Percentiles rank a stretch among this genome's conserved stretches.
Evolutionary conservation across 495 filamentous ascomycete genomes (phyloP).

Genomic region (Aeminium ludgeri): DNA sequence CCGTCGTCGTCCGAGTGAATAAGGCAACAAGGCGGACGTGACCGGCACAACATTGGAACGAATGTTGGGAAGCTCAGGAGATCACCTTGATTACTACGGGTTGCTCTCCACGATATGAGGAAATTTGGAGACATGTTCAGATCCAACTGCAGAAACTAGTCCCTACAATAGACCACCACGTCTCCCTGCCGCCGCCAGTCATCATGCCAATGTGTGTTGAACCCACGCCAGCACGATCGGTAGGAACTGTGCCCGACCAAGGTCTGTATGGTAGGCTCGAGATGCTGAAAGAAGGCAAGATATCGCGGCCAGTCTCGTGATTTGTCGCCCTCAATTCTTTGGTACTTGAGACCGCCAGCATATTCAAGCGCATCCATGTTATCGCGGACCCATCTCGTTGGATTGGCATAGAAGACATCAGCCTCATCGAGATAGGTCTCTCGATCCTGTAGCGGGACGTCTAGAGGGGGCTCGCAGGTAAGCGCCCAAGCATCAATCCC

Average conservation of each 20-base stretch:
- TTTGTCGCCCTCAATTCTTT: too few species aligned
- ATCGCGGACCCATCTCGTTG: conserved; percentile 39
- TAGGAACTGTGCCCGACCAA: conserved; percentile 42
- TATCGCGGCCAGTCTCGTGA: conserved; percentile 44
- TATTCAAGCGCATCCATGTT: conserved; percentile 21
- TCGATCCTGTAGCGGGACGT: conserved; percentile 40
- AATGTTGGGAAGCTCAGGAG: too few species aligned
- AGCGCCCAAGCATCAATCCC: conserved; percentile 68
- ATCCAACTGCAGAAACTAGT: background rate
- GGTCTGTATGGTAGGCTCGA: conserved; percentile 34
- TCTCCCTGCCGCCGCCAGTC: conserved; percentile 74
- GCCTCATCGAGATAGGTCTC: conserved; percentile 68
- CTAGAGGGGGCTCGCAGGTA: conserved; percentile 76
- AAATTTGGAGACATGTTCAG: too few species aligned
- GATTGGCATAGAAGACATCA: conserved; percentile 67
- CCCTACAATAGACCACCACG: conserved; percentile 63
- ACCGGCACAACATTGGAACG: too few species aligned
- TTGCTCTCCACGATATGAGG: too few species aligned
- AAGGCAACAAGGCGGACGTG: too few species aligned
- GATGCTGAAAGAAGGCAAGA: conserved; percentile 46
- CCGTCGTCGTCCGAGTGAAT: too few species aligned
- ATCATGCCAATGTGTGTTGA: conserved; percentile 74
- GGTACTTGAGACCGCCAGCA: too few species aligned
- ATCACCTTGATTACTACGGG: too few species aligned
- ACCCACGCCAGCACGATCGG: conserved; percentile 50